phyloP scores from a whole-genome alignment of 495 filamentous ascomycete species.

The Neurospora sp. region DNA sequence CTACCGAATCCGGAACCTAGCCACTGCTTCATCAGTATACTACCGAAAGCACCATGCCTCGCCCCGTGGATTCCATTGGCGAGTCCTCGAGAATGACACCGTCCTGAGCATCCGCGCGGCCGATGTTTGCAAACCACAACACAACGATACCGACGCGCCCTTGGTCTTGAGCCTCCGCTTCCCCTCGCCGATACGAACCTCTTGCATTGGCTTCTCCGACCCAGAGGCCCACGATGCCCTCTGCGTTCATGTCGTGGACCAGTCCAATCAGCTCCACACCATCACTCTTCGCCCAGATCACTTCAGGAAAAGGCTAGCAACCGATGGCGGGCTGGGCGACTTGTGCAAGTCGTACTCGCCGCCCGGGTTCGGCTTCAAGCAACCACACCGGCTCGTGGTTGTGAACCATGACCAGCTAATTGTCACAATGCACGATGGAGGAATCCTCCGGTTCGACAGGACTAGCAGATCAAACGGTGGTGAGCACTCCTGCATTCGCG shows the following conservation, averaged over 20 bases:
- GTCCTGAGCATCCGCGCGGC: slow-evolving; percentile 73
- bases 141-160: slow-evolving; percentile 53
- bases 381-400: slow-evolving; percentile 72
- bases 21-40: slow-evolving; percentile 73
- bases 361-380: slow-evolving; percentile 62
- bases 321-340: slow-evolving; percentile 58
- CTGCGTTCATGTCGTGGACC: slow-evolving; percentile 71
- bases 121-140: slow-evolving; percentile 61
- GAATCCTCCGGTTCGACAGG: slow-evolving; percentile 61
- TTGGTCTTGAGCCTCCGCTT: slow-evolving; percentile 72
- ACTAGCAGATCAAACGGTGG: slow-evolving; percentile 52
- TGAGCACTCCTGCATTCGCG: slow-evolving; percentile 24
- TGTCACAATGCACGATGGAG: slow-evolving; percentile 73
- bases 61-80: slow-evolving; percentile 82
- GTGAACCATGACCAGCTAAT: slow-evolving; percentile 62
- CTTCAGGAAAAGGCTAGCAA: slow-evolving; percentile 55
- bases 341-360: slow-evolving; percentile 68
- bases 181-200: slow-evolving; percentile 55
- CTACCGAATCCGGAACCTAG: slow-evolving; percentile 61
- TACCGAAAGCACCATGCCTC: slow-evolving; percentile 63
- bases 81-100: slow-evolving; percentile 69
- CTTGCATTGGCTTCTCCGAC: slow-evolving; percentile 74
- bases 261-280: slow-evolving; percentile 66
- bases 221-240: slow-evolving; percentile 66
- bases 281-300: slow-evolving; percentile 70